Evolutionary conservation across 2,329 filamentous ascomycete genomes (phyloP).

Genomic region (Fusarium equiseti): DNA sequence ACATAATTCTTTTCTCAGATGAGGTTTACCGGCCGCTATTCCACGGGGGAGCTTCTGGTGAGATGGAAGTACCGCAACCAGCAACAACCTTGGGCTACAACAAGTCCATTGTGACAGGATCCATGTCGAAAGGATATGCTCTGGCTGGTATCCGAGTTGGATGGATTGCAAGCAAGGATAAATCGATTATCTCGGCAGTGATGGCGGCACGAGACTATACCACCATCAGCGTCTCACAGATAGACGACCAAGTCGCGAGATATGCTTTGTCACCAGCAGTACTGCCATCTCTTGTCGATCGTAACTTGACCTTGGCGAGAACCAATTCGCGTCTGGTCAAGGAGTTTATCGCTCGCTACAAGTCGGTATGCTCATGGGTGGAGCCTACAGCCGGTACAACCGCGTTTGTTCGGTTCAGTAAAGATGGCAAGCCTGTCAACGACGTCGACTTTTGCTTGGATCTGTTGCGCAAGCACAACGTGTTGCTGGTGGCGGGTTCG

Average conservation of each 20-base stretch:
- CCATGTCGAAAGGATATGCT: slow-evolving; percentile 87
- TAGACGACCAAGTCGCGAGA: slow-evolving; percentile 83
- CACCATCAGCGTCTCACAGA: slow-evolving; percentile 84
- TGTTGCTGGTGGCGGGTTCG: slow-evolving; percentile 80
- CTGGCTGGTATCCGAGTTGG: slow-evolving; percentile 85
- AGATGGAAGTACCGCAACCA: slow-evolving; percentile 66
- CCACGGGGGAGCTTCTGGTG: slow-evolving; percentile 70
- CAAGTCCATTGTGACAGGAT: slow-evolving; percentile 79
- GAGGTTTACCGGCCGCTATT: slow-evolving; percentile 90
- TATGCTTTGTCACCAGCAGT: slow-evolving; percentile 73
- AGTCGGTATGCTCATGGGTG: slow-evolving; percentile 74
- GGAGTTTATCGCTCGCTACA: slow-evolving; percentile 73
- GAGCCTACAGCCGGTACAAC: slow-evolving; percentile 84
- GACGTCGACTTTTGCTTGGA: slow-evolving; percentile 78
- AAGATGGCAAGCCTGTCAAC: slow-evolving; percentile 72
- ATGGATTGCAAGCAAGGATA: slow-evolving; percentile 80
- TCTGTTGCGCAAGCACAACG: slow-evolving; percentile 75
- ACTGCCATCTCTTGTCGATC: slow-evolving; percentile 58
- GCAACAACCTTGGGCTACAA: slow-evolving; percentile 78
- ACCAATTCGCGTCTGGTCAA: slow-evolving; percentile 76
- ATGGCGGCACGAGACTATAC: slow-evolving; percentile 82
- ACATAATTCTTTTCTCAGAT: slow-evolving; percentile 78
- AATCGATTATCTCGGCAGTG: slow-evolving; percentile 71
- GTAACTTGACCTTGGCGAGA: slow-evolving; percentile 72
- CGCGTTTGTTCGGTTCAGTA: slow-evolving; percentile 78